phyloP scores from a whole-genome alignment of 2,329 filamentous ascomycete genomes.

The Aspergillus sp. region DNA sequence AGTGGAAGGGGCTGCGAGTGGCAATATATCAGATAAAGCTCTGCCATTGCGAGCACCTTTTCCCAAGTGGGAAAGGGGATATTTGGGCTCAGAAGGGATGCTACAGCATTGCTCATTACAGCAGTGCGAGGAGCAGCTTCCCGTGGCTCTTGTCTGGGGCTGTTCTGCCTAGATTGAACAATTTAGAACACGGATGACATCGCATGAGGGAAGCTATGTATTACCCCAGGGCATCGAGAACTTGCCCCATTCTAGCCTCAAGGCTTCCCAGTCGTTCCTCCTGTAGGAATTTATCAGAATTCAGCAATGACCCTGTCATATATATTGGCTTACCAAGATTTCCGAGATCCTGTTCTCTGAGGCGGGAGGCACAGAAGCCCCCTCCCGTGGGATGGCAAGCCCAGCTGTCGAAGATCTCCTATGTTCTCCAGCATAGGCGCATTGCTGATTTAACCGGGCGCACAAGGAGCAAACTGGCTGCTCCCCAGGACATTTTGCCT shows the following conservation, averaged over 20 bases:
- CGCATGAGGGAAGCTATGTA: constrained; percentile 3
- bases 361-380: constrained; percentile 13
- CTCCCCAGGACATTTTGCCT: constrained; percentile 55
- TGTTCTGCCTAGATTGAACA: constrained; percentile 11
- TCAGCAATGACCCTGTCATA: neutral
- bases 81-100: constrained; percentile 18
- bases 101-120: constrained; percentile 8
- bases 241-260: constrained; percentile 36
- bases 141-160: constrained; percentile 17
- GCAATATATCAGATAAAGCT: constrained; percentile 51
- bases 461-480: constrained; percentile 54
- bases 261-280: constrained; percentile 37
- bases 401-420: constrained; percentile 24
- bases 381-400: constrained; percentile 12
- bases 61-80: constrained; percentile 42
- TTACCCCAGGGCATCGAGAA: constrained; percentile 41
- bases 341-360: constrained; percentile 18
- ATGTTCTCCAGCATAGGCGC: constrained; percentile 45
- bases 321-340: constrained; percentile 21
- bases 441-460: constrained; percentile 50
- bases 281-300: constrained; percentile 10
- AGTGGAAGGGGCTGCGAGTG: constrained; percentile 54
- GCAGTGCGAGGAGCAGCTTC: constrained; percentile 10
- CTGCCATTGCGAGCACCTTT: constrained; percentile 40
- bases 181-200: constrained; percentile 1